Evolutionary conservation across 352 stramenopile species (phyloP).

Genomic region (Phytophthora litchii): DNA sequence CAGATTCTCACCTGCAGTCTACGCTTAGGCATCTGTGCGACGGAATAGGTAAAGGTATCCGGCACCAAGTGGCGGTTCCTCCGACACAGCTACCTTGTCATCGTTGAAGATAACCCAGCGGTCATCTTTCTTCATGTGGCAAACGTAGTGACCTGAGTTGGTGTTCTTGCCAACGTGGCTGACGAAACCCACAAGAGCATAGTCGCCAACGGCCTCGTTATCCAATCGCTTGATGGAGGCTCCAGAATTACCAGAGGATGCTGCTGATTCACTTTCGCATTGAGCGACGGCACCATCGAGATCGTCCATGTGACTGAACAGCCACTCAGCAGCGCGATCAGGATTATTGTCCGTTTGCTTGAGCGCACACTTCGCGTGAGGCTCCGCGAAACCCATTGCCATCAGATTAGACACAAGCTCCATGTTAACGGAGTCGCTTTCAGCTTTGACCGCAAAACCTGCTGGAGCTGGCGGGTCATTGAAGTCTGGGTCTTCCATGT

Average conservation of each 20-base stretch:
- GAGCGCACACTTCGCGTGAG: constrained; percentile 93
- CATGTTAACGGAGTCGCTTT: constrained; percentile 75
- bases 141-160: constrained; percentile 98
- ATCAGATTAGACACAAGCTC: constrained; percentile 69
- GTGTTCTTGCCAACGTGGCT: constrained; percentile 99
- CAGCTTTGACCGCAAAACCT: constrained; percentile 10
- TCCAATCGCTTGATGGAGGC: constrained; percentile 61
- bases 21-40: constrained; percentile 47
- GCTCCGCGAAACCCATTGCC: constrained; percentile 90
- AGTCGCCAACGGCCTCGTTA: constrained; percentile 62
- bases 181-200: constrained; percentile 97
- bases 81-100: constrained; percentile 96
- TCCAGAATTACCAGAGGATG: constrained; percentile 19
- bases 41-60: constrained; percentile 97
- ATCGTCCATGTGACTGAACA: constrained; percentile 98
- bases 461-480: constrained; percentile 87
- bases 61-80: constrained; percentile 93
- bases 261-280: constrained; percentile 60
- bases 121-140: constrained; percentile 96
- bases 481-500: constrained; percentile 98
- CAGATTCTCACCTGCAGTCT: constrained; percentile 13
- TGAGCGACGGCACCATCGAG: constrained; percentile 91
- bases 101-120: constrained; percentile 99
- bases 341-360: constrained; percentile 91
- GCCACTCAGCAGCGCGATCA: constrained; percentile 96